Base-by-base conservation (phyloP, 306 rosid genomes). In the Cicer pinnatifidum region DNA sequence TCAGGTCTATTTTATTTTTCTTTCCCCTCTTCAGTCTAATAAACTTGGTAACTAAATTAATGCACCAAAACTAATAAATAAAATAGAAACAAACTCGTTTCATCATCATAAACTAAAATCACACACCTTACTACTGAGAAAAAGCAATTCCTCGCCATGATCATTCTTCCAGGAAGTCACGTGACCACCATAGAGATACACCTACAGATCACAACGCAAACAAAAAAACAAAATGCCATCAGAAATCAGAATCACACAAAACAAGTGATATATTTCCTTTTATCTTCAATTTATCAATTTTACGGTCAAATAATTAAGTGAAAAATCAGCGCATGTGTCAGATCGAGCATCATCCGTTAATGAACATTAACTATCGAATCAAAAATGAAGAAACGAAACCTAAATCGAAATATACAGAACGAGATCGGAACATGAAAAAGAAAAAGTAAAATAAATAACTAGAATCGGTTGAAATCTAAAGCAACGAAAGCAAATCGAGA, bases 101-200 rank as follows among this genome's bases (percentile, higher is more conserved):
- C 5, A 28, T 28, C 35, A 28, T 4, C 10, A 1, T 11, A 60
- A 28, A 13, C 8, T 47, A 6, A 17, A 66, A 16, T 5, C 23
- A 35, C 75, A 50, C 68, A 94, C 99, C 99, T 94, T 88, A 81
- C 73, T 91, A 71, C 99, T 94, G 79, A 94, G 93, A 81, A 91
- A 94, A 53, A 91, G 95, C 87, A 94, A 78, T 72, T 94, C 99
- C 82, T 91, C 97, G 75, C 91, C 90, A 16, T 84, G 92, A 47
- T 94, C 97, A 83, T 89, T 94, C 86, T 94, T 94, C 99, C 99
- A 94, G 28, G 99, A 94, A 65, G 99, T 94, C 87, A 94, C 96
- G 33, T 94, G 99, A 60, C 79, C 91, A 35, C 99, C 99, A 72
- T 91, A 94, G 53, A 94, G 50, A 69, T 89, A 89, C 28, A 94